Evolutionary conservation across 805 yeast species (phyloP), one percentile per base, ranked within the genome.

Genomic region (Zygotorulaspora chibaensis): DNA sequence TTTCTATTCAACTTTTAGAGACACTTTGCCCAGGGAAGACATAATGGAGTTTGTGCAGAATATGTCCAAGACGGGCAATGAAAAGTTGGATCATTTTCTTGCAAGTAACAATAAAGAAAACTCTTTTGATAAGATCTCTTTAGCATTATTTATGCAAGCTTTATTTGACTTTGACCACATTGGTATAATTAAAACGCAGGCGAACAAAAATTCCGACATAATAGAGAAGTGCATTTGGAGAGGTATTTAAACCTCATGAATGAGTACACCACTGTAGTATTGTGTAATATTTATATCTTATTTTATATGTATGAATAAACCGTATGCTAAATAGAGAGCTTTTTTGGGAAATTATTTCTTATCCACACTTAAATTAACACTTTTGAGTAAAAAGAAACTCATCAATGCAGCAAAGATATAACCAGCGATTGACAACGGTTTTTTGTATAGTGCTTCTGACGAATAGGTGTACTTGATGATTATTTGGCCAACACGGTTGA

Each of bases 61-160:
- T 8, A 56, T 53, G n/a, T 62, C 64, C 36, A 56, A 58, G 12
- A 44, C 54, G 25, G 55, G 58, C 17, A 55, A 60, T 56, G 40
- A 56, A 35, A 52, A 55, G 55, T 23, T 68, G 50, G 38, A 54
- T 38, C 47, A 50, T 45, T 45, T 70, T 52, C 43, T 56, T 1
- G 43, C 45, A 10, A 44, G 46, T 15, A 60, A 64, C 37, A 61
- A 56, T 30, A 50, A 59, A 3, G 61, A 59, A 7, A 65, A 61
- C 13, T 73, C 67, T 8, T 85, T 93, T 88, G 83, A 82, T 37
- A 76, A 78, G 48, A 55, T 82, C 38, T 67, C 81, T 0, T 69
- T 84, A 53, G 76, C 87, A 3, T 79, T 93, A 79, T 89, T 89
- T 59, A 67, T 85, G 49, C 90, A 85, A 54, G 80, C 81, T 15